Evolutionary conservation across 306 rosid genomes (phyloP).

Genomic region (Arachis hypogaea): DNA sequence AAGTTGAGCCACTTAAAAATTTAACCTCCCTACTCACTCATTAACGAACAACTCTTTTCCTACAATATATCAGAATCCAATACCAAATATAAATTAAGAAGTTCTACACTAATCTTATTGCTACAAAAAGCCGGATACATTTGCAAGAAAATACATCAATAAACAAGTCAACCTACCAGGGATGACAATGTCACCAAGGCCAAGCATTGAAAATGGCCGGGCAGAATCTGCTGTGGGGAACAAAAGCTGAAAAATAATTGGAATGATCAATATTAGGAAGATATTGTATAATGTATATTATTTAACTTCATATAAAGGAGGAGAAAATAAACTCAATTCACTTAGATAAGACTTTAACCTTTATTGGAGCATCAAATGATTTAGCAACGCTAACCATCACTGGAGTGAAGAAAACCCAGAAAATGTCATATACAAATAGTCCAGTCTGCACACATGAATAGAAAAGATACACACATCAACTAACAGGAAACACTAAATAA

Average conservation of each 20-base stretch:
- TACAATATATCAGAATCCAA: not conserved
- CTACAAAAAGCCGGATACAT: not conserved
- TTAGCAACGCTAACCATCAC: slow-evolving; percentile 94
- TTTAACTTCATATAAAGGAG: slow-evolving; percentile 6
- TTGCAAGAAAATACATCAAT: slow-evolving; percentile 7
- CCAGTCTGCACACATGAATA: slow-evolving; percentile 58
- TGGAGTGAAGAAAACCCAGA: slow-evolving; percentile 93
- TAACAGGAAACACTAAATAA: no score
- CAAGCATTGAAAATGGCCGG: slow-evolving; percentile 87
- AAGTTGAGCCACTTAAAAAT: slow-evolving; percentile 5
- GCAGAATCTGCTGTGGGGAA: slow-evolving; percentile 74
- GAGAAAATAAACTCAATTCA: no score
- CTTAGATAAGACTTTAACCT: no score
- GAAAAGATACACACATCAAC: no score
- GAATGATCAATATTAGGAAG: slow-evolving; percentile 13
- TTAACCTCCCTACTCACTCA: slow-evolving; percentile 12
- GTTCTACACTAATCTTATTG: not conserved
- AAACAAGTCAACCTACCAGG: slow-evolving; percentile 62
- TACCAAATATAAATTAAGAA: not conserved
- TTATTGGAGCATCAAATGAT: slow-evolving; percentile 83
- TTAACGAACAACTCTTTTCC: not conserved
- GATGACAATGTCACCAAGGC: slow-evolving; percentile 89
- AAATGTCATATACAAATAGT: slow-evolving; percentile 82
- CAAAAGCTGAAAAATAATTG: slow-evolving; percentile 56
- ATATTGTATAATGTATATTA: not conserved